These are phyloP conservation scores for Carallia brachiata DNA, from an alignment of 345 rosid species.

Conservation along the genomic window DNA sequence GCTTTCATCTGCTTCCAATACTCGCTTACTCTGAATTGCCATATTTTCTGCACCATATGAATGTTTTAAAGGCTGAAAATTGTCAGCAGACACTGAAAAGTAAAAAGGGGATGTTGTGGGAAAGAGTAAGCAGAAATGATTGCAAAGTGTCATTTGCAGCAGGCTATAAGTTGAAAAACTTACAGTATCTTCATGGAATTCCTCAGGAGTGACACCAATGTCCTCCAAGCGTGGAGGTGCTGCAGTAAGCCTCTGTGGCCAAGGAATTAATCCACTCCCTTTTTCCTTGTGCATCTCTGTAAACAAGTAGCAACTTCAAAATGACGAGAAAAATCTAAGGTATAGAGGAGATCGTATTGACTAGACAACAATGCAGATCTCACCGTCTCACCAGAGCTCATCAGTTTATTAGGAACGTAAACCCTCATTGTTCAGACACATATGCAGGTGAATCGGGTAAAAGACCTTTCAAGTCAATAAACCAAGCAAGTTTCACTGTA, in stretches of 20 bases:
- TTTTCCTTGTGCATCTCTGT: conserved; percentile 80
- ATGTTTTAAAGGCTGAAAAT: conserved; percentile 8
- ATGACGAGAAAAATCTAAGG: background rate
- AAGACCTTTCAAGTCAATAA: too few relatives aligned
- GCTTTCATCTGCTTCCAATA: conserved; percentile 93
- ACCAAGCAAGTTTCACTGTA: background rate
- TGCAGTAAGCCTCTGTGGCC: conserved; percentile 79
- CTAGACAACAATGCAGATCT: too few relatives aligned
- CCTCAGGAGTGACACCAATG: conserved; percentile 59
- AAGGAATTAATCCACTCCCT: conserved; percentile 78
- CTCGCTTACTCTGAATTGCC: conserved; percentile 78
- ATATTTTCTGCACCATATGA: conserved; percentile 56
- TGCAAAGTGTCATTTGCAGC: background rate
- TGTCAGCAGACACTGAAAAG: conserved; percentile 1
- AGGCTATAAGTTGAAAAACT: conserved; percentile 17
- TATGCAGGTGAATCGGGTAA: too few relatives aligned
- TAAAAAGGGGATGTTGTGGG: background rate
- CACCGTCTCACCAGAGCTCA: too few relatives aligned
- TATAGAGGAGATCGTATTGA: background rate
- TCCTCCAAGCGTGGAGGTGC: conserved; percentile 87
- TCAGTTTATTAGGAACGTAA: too few relatives aligned
- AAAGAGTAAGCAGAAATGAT: background rate
- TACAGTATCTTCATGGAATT: conserved; percentile 79
- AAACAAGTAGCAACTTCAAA: background rate
- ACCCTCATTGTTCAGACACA: too few relatives aligned